Base-by-base conservation (phyloP, 768 basidiomycete genomes). In the Tricholoma matsutake region DNA sequence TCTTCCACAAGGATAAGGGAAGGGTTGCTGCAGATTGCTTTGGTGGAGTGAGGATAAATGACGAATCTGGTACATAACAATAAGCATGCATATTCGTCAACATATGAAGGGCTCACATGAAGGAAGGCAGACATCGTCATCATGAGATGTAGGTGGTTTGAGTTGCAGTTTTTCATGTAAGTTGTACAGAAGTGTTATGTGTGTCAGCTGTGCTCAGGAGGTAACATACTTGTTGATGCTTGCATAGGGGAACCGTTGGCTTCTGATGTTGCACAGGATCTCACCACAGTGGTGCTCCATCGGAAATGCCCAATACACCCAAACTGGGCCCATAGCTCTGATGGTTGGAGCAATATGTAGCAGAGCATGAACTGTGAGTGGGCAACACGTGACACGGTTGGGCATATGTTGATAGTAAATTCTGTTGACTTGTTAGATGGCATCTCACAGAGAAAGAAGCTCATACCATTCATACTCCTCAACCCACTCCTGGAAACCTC, bases 401-500 rank as follows among this genome's bases (percentile, higher is more conserved):
- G n/a, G n/a, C n/a, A n/a, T n/a, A n/a, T 49, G 22, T 59, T 76
- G 70, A 51, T 73, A 76, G 59, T 76, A 77, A 5, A 70, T 45
- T 13, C 76, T 76, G 32, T 28, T 58, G 49, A 51, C 8, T 47
- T 53, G 16, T 25, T 6, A 51, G 57, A 31, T 28, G 20, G 20
- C 20, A 20, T 20, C 43, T 10, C n/a, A n/a, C n/a, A n/a, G n/a
- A n/a, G n/a, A n/a, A 39, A 39, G 18, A 60, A n/a, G 51, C 22
- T 64, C 75, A 25, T 54, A 80, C 78, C 60, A 61, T 69, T 82
- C 79, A 57, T 74, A 82, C 10, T 67, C 43, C 52, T 64, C 10
- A 2, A 79, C 78, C 79, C 79, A 81, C 5, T 60, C 31, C 4
- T 47, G 43, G 63, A 80, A 75, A 0, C 73, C 74, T 75, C 72